Evolutionary conservation across 169 alveolate species (phyloP).

Genomic region (Plasmodium fragile): DNA sequence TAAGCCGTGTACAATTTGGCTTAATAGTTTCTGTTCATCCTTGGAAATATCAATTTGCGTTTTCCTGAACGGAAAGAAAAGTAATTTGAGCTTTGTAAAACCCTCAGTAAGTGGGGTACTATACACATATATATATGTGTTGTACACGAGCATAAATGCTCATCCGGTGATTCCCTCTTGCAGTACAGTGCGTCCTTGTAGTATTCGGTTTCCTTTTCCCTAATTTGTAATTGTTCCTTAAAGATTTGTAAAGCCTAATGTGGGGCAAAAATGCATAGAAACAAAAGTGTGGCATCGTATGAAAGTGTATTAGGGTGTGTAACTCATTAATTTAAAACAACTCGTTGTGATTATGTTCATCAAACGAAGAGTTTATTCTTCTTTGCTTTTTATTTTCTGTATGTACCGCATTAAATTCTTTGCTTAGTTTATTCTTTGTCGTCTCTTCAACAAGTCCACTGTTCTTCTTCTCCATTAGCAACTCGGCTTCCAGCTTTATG

Average conservation of each 20-base stretch:
- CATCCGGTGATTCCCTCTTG: background rate
- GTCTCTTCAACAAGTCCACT: constrained; percentile 41
- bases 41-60: constrained; percentile 52
- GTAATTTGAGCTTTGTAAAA: background rate
- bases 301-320: background rate
- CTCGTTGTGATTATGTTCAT: background rate
- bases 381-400: background rate
- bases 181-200: constrained; percentile 68
- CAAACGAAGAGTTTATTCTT: background rate
- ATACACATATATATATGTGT: background rate
- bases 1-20: constrained; percentile 53
- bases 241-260: constrained; percentile 68
- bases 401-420: constrained; percentile 70
- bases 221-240: constrained; percentile 72
- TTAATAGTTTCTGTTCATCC: constrained; percentile 72
- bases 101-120: background rate
- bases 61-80: constrained; percentile 38
- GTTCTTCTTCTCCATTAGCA: constrained; percentile 71
- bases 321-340: background rate
- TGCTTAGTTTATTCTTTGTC: constrained; percentile 73
- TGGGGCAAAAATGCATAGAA: background rate
- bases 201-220: constrained; percentile 77
- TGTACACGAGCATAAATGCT: background rate
- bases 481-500: constrained; percentile 63
- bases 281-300: background rate